Percentiles rank a stretch among this genome's conserved stretches.
phyloP scores from a whole-genome alignment of 306 rosid genomes.

The Sesbania bispinosa region DNA sequence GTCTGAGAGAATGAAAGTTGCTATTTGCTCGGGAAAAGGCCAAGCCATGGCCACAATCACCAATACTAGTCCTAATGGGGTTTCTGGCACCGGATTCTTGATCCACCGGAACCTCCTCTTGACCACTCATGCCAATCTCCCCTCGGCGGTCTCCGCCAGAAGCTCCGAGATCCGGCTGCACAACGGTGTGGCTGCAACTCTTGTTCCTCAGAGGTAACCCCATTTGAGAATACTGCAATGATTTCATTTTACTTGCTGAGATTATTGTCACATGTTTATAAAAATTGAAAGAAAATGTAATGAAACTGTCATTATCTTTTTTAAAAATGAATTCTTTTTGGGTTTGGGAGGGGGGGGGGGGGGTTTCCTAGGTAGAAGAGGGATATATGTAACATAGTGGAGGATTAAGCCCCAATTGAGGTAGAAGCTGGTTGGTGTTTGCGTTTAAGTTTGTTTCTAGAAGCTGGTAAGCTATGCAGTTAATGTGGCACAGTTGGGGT shows the following conservation, averaged over 20 bases:
- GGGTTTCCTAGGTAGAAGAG: background rate
- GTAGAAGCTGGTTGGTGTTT: background rate
- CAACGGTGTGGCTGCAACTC: slow-evolving; percentile 61
- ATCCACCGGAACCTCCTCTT: slow-evolving; percentile 85
- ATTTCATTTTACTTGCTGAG: background rate
- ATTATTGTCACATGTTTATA: background rate
- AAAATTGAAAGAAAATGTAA: background rate
- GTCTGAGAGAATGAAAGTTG: slow-evolving; percentile 74
- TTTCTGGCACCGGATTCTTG: slow-evolving; percentile 53
- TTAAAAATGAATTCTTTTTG: too few relatives aligned
- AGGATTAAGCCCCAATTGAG: background rate
- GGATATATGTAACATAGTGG: background rate
- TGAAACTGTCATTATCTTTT: background rate
- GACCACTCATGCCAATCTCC: slow-evolving; percentile 85
- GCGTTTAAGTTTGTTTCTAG: slow-evolving; percentile 10
- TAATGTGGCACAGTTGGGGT: slow-evolving; percentile 3
- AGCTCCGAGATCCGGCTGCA: slow-evolving; percentile 81
- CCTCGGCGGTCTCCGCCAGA: slow-evolving; percentile 66
- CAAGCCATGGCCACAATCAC: slow-evolving; percentile 69
- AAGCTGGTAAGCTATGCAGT: slow-evolving; percentile 1
- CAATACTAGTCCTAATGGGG: slow-evolving; percentile 27
- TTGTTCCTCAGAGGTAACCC: slow-evolving; percentile 40
- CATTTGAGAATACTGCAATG: background rate
- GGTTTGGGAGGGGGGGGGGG: background rate
- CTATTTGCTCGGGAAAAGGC: slow-evolving; percentile 69